phyloP scores from a whole-genome alignment of 345 rosid genomes.

The Excoecaria agallocha region DNA sequence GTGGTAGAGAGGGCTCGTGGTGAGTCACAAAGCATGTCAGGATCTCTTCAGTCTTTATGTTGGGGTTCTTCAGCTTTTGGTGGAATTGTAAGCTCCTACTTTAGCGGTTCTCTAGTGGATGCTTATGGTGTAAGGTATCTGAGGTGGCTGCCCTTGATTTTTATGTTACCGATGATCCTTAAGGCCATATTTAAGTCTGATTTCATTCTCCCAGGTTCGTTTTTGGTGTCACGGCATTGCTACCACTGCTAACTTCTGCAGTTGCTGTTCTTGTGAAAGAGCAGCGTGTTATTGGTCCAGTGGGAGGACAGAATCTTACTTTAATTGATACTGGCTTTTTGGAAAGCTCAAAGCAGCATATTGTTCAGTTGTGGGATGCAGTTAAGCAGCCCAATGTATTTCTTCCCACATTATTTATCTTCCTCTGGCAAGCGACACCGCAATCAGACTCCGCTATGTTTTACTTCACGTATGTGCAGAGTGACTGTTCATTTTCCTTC shows the following conservation, averaged over 20 bases:
- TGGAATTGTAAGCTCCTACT: conserved; percentile 93
- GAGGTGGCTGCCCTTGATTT: conserved; percentile 11
- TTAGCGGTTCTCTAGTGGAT: conserved; percentile 90
- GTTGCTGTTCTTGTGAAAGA: conserved; percentile 95
- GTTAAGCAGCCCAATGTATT: conserved; percentile 76
- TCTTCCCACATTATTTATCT: conserved; percentile 80
- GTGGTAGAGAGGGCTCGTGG: conserved; percentile 98
- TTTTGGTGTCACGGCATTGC: conserved; percentile 86
- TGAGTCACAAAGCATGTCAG: conserved; percentile 88
- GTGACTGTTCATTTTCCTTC: conserved; percentile 9
- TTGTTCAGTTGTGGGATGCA: conserved; percentile 69
- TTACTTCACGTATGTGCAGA: conserved; percentile 75
- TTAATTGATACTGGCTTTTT: conserved; percentile 47
- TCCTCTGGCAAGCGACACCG: conserved; percentile 99
- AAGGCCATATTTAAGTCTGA: conserved; percentile 6
- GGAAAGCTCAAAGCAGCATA: conserved; percentile 61
- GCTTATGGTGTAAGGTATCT: conserved; percentile 82
- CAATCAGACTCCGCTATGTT: conserved; percentile 97
- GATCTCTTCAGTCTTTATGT: conserved; percentile 90
- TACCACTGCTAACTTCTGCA: conserved; percentile 81
- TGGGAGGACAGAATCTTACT: conserved; percentile 39
- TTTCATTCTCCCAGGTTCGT: conserved; percentile 66
- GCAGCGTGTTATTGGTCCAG: conserved; percentile 50
- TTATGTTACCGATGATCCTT: conserved; percentile 4
- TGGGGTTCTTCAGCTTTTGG: conserved; percentile 99